Evolutionary conservation across 306 rosid genomes (phyloP), one percentile per base, ranked within the genome.

Genomic region (Rosa multiflora): DNA sequence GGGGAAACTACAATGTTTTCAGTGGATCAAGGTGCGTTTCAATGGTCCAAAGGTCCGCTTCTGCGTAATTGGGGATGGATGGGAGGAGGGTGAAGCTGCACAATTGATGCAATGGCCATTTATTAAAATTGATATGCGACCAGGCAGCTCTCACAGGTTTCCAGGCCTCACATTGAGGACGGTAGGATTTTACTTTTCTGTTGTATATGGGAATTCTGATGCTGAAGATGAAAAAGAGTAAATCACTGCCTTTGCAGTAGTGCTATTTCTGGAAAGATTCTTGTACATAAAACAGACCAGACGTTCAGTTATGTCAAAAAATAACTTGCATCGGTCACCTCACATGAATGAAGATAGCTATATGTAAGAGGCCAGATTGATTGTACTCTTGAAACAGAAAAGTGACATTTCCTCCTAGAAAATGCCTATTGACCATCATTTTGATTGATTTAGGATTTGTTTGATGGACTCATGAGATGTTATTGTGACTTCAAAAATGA

Each of bases 11-110:
- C 90, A 88, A 82, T 94, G 98, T 80, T 94, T 94, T 74, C 84
- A 42, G 75, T 92, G 92, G 97, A 89, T 94, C 81, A 90, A 92
- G 80, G 86, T 78, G 71, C 98, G 96, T 53, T 94, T 88, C 78
- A 75, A 88, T 75, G 76, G 75, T 78, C 86, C 98, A 76, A 86
- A 88, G 32, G 94, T 88, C 71, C 93, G 91, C 43, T 94, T 89
- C 84, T 94, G 98, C 58, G 97, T 77, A 52, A 86, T 94, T 77
- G 98, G 98, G 46, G 94, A 94, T 79, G 98, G 98, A 70, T 90
- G 90, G 93, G 98, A 94, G 86, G 98, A 94, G 86, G 92, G 98
- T 75, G 91, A 87, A 80, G 98, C 97, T 32, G 96, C 98, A 23
- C 86, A 85, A 83, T 78, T 68, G 61, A 88, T 94, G 98, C 83